Evolutionary conservation across 164 flowering plant species (phyloP).

Genomic region (Echeveria elegans): DNA sequence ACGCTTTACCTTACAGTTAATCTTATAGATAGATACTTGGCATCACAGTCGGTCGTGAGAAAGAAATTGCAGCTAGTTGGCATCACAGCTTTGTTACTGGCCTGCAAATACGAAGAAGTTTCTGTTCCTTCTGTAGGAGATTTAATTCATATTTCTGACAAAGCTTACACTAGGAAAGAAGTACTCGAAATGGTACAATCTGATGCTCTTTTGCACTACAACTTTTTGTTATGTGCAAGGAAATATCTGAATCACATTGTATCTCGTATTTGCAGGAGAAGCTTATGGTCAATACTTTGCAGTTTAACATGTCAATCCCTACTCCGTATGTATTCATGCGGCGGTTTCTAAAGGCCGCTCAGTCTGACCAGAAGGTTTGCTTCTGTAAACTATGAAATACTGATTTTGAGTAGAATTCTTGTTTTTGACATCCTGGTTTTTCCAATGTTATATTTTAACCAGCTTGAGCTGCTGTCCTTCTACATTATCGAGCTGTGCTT

Average conservation of each 20-base stretch:
- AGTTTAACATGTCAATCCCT: slow-evolving; percentile 65
- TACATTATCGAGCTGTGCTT: slow-evolving; percentile 74
- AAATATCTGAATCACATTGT: neutral
- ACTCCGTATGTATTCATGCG: slow-evolving; percentile 77
- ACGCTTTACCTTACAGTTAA: slow-evolving; percentile 72
- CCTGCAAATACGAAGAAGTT: slow-evolving; percentile 89
- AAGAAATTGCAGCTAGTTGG: slow-evolving; percentile 86
- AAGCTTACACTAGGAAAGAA: neutral
- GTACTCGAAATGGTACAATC: slow-evolving; percentile 4
- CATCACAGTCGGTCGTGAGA: slow-evolving; percentile 44
- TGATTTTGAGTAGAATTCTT: neutral
- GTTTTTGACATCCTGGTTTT: neutral
- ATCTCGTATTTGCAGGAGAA: slow-evolving; percentile 52
- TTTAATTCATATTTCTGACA: neutral
- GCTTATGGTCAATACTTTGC: slow-evolving; percentile 55
- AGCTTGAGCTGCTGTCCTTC: slow-evolving; percentile 76
- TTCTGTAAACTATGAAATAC: neutral
- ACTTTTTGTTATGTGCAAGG: neutral
- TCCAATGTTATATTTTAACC: slow-evolving; percentile 13
- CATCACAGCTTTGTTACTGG: slow-evolving; percentile 77
- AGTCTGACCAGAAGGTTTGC: slow-evolving; percentile 54
- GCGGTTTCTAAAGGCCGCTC: slow-evolving; percentile 76
- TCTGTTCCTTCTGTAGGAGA: slow-evolving; percentile 85
- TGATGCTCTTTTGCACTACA: neutral
- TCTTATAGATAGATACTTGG: slow-evolving; percentile 65